phyloP scores from a whole-genome alignment of 352 stramenopile genomes.

The Hyaloperonospora brassicae region DNA sequence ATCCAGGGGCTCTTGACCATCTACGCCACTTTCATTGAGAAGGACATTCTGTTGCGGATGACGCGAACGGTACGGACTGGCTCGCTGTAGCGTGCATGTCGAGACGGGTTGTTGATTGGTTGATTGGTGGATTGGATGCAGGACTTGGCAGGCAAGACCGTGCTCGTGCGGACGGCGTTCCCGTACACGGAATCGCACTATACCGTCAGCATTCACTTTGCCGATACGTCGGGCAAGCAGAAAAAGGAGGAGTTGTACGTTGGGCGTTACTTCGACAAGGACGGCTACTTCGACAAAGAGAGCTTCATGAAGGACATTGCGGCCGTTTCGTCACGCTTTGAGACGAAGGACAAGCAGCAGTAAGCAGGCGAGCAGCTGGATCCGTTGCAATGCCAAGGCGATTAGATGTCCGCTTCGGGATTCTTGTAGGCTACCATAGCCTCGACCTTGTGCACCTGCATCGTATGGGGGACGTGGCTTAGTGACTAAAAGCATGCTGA shows the following conservation, averaged over 20 bases:
- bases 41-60: conserved; percentile 68
- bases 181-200: conserved; percentile 72
- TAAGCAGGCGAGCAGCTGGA: conserved; percentile 23
- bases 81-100: not conserved
- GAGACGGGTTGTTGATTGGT: conserved; percentile 4
- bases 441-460: conserved; percentile 95
- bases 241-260: conserved; percentile 69
- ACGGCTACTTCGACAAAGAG: conserved; percentile 80
- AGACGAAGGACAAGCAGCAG: conserved; percentile 72
- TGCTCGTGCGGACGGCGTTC: conserved; percentile 64
- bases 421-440: conserved; percentile 97
- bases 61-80: conserved; percentile 41
- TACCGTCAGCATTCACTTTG: conserved; percentile 46
- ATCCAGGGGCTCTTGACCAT: conserved; percentile 65
- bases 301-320: conserved; percentile 64
- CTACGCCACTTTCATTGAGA: conserved; percentile 68
- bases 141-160: conserved; percentile 25
- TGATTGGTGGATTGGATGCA: conserved; percentile 8
- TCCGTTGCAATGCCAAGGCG: conserved; percentile 9
- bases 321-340: conserved; percentile 48
- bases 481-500: conserved; percentile 7
- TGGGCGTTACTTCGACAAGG: conserved; percentile 79
- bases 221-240: conserved; percentile 29
- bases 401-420: conserved; percentile 69
- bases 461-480: conserved; percentile 9